Evolutionary conservation across 768 basidiomycete species (phyloP), one percentile per base, ranked within the genome.

Genomic region (Auricularia sp.): DNA sequence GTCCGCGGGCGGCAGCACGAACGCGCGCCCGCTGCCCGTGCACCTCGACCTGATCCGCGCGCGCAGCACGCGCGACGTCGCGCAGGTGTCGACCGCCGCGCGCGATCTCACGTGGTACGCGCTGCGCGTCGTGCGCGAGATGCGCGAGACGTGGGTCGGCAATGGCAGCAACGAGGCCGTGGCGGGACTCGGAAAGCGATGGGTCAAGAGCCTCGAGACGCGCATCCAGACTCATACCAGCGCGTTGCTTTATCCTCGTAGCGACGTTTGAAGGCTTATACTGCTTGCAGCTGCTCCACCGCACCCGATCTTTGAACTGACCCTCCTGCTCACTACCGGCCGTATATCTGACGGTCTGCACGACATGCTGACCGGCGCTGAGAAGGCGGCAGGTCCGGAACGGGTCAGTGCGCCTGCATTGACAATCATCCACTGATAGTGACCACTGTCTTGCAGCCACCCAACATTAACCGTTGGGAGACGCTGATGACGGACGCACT

Each of bases 301-400:
- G 24, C 82, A 82, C 70, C 81, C 88, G 35, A 78, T 91, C 37
- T 75, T 89, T 59, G 91, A 92, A 70, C 77, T 93, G 62, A 90
- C 88, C 21, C 77, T 77, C 56, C 79, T 92, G 66, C 78, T 93
- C 56, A 81, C 85, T 16, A 88, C 89, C 29, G 90, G 91, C 6
- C 80, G 85, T 63, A 76, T 83, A n/a, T 85, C 89, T 35, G 88
- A 89, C 64, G 78, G 88, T 7, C 77, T 94, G 39, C 70, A 76
- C 34, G 91, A 93, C 74, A 89, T 90, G 72, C 78, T 93, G 62
- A 84, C 87, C 13, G 90, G 88, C 66, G 83, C 83, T 21, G 89
- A 91, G 69, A 85, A 87, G 70, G 88, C 89, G 81, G 90, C 86
- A 66, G 91, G 47, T 6, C 8, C 8, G 11, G 47, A 94, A 75